phyloP scores from a whole-genome alignment of 2,329 filamentous ascomycete species.

The Septoria linicola region DNA sequence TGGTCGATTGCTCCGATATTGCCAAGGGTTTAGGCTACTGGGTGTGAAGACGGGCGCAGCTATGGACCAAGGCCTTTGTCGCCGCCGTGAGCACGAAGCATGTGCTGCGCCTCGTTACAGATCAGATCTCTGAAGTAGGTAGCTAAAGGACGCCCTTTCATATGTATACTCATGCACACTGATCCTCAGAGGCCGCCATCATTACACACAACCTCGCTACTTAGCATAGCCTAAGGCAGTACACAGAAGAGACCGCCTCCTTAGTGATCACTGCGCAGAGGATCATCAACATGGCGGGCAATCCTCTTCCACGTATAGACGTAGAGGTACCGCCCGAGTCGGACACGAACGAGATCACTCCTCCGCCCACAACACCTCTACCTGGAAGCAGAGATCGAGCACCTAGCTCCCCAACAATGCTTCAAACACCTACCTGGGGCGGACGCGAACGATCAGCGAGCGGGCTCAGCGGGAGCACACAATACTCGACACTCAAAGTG shows the following conservation, averaged over 20 bases:
- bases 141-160: background rate
- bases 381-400: constrained; percentile 8
- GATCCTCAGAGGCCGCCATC: background rate
- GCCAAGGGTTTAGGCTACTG: constrained; percentile 14
- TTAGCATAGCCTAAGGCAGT: constrained; percentile 9
- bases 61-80: constrained; percentile 8
- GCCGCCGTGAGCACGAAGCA: constrained; percentile 8
- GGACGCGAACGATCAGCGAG: constrained; percentile 24
- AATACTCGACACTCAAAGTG: constrained; percentile 24
- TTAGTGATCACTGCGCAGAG: background rate
- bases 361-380: constrained; percentile 20
- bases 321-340: constrained; percentile 20
- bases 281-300: constrained; percentile 23
- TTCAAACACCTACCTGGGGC: constrained; percentile 16
- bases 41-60: constrained; percentile 11
- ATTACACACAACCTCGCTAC: background rate
- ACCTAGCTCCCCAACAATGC: constrained; percentile 21
- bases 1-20: constrained; percentile 10
- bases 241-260: background rate
- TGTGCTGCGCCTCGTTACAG: constrained; percentile 19
- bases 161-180: background rate
- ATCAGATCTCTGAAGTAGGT: constrained; percentile 13
- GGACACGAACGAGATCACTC: constrained; percentile 19
- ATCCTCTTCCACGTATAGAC: constrained; percentile 25
- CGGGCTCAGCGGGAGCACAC: constrained; percentile 24